Conservation (phyloP, 352 stramenopile genomes). For the Hyaloperonospora brassicae region DNA sequence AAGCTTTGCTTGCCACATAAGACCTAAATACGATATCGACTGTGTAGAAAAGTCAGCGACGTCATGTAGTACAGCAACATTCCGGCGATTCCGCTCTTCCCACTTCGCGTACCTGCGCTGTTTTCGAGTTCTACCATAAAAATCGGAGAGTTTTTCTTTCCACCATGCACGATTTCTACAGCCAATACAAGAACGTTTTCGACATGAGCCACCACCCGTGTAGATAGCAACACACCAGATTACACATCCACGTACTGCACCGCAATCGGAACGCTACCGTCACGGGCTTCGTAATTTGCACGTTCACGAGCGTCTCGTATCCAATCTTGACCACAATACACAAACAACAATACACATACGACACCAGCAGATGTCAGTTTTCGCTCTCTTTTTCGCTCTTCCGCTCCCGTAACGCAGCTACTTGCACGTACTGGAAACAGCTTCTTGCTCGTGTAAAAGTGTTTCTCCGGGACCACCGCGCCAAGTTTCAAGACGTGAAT, state of each 20-base stretch:
- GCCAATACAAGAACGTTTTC: conserved; percentile 1
- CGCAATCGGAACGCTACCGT: conserved; percentile 33
- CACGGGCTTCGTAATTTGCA: conserved; percentile 32
- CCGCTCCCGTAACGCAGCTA: background rate
- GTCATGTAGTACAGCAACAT: background rate
- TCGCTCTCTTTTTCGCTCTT: background rate
- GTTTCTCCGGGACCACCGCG: conserved; percentile 41
- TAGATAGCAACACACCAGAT: background rate
- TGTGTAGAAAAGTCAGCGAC: conserved; percentile 4
- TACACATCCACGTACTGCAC: conserved; percentile 37
- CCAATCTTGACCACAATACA: conserved; percentile 31
- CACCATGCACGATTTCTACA: conserved; percentile 63
- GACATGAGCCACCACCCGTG: background rate
- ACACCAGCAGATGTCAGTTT: background rate
- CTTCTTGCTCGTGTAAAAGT: conserved; percentile 71
- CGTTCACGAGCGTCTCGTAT: conserved; percentile 52
- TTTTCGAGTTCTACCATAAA: conserved; percentile 64
- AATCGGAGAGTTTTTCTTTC: conserved; percentile 72
- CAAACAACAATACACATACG: background rate
- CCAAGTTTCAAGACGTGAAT: conserved; percentile 52
- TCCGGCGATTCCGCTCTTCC: background rate
- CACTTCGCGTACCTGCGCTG: conserved; percentile 32
- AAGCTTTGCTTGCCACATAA: conserved; percentile 70
- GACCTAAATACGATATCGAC: conserved; percentile 70
- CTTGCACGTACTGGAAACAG: conserved; percentile 52